phyloP scores from a whole-genome alignment of 2,329 filamentous ascomycete genomes.

The Hortaea werneckii region DNA sequence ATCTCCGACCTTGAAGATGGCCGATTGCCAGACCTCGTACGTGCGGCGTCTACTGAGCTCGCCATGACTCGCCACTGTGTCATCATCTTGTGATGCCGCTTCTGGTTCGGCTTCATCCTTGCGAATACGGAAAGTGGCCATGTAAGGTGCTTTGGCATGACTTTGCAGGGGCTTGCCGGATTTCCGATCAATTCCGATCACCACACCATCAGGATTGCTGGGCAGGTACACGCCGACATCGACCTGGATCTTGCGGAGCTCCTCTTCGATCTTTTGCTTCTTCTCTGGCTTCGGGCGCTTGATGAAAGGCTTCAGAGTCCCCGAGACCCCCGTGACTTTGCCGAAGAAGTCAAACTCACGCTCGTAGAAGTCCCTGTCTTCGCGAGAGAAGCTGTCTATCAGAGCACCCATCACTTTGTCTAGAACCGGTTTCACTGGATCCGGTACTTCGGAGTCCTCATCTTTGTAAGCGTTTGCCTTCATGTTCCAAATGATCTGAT shows the following conservation, averaged over 20 bases:
- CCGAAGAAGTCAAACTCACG: slow-evolving; percentile 97
- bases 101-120: slow-evolving; percentile 58
- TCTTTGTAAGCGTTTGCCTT: slow-evolving; percentile 98
- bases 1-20: slow-evolving; percentile 99
- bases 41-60: slow-evolving; percentile 33
- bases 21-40: slow-evolving; percentile 96
- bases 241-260: slow-evolving; percentile 92
- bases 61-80: slow-evolving; percentile 20
- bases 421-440: slow-evolving; percentile 84
- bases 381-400: slow-evolving; percentile 66
- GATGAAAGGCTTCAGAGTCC: slow-evolving; percentile 88
- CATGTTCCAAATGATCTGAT: slow-evolving; percentile 99
- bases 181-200: slow-evolving; percentile 95
- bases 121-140: slow-evolving; percentile 96
- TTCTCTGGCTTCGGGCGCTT: slow-evolving; percentile 90
- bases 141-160: slow-evolving; percentile 96
- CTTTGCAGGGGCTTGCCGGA: slow-evolving; percentile 95
- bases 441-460: slow-evolving; percentile 82
- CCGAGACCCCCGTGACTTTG: slow-evolving; percentile 89
- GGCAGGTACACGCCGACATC: slow-evolving; percentile 96
- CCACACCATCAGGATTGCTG: slow-evolving; percentile 91
- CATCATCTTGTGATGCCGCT: slow-evolving; percentile 10
- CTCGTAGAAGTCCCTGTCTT: slow-evolving; percentile 80
- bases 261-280: slow-evolving; percentile 98
- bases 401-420: slow-evolving; percentile 82